Evolutionary conservation across 495 filamentous ascomycete genomes (phyloP), one percentile per base, ranked within the genome.

Genomic region (Tricharina praecox): DNA sequence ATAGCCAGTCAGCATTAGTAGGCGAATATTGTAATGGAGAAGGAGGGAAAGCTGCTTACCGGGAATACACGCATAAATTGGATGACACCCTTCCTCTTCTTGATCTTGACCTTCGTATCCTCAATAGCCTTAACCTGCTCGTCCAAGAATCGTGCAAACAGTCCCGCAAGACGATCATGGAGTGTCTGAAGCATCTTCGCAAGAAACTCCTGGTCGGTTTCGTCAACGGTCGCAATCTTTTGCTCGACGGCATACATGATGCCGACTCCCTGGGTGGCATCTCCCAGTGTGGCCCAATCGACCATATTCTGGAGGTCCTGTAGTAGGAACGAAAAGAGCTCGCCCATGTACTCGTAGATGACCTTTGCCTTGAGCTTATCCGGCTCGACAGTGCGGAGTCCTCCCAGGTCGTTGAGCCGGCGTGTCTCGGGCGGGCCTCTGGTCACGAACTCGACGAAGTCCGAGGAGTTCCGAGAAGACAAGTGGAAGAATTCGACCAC

Each of bases 81-180:
- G 55, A 94, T 94, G 51, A 96, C 84, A 11, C 88, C 88, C 64
- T 92, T 94, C 49, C 88, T 78, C 69, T 95, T 96, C 68, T 94
- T 95, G 64, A 94, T 82, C 64, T 93, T 94, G 55, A 96, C 88
- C 64, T 94, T 95, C n/a, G 87, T 95, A 47, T 96, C 88, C 63
- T 96, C 88, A 51, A 96, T 93, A 23, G 85, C 87, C 21, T 82
- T 81, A 35, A 95, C 79, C 56, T 96, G 88, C 50, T 93, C 84
- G 60, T 96, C 90, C 21, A 94, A 76, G 53, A 96, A 94, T 43
- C 82, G 84, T 33, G 74, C 75, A 66, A 93, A 94, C 19, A 84
- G 71, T 24, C 71, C 74, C 49, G 78, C 73, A 28, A 95, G 70
- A 26, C 75, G 79, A 48, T 75, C 71, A 56, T 87, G 83, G 5